phyloP scores from a whole-genome alignment of 2,329 filamentous ascomycete species.

The Cryphonectria nitschkei region DNA sequence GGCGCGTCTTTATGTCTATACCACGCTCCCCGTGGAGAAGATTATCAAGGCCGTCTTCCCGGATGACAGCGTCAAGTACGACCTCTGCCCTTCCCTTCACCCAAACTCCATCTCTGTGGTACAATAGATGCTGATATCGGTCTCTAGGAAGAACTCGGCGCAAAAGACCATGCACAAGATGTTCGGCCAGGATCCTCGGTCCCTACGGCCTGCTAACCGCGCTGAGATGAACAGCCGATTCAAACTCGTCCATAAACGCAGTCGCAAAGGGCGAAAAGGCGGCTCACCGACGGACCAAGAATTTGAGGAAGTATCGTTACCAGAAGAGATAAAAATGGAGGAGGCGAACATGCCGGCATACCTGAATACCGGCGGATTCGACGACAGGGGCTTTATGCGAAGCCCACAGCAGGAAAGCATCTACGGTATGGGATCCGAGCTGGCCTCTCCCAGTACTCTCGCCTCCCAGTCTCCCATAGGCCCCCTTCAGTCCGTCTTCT shows the following conservation, averaged over 20 bases:
- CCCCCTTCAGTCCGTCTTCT: slow-evolving; percentile 10
- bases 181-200: slow-evolving; percentile 62
- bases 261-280: slow-evolving; percentile 33
- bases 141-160: slow-evolving; percentile 56
- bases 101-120: background rate
- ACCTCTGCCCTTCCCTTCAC: slow-evolving; percentile 36
- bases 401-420: slow-evolving; percentile 21
- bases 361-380: slow-evolving; percentile 19
- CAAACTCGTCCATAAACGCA: slow-evolving; percentile 43
- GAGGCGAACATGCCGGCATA: slow-evolving; percentile 24
- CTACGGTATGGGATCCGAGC: slow-evolving; percentile 14
- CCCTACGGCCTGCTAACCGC: slow-evolving; percentile 55
- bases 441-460: slow-evolving; percentile 24
- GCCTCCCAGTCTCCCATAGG: slow-evolving; percentile 20
- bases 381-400: slow-evolving; percentile 13
- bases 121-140: slow-evolving; percentile 28
- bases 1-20: slow-evolving; percentile 60
- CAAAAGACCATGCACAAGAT: slow-evolving; percentile 61
- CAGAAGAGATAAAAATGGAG: slow-evolving; percentile 17
- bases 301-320: slow-evolving; percentile 10
- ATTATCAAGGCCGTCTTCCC: slow-evolving; percentile 51
- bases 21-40: slow-evolving; percentile 53
- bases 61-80: slow-evolving; percentile 44
- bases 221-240: slow-evolving; percentile 57
- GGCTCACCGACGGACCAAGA: slow-evolving; percentile 25